Evolutionary conservation across 2,329 filamentous ascomycete species (phyloP).

Genomic region (Cadophora sp.): DNA sequence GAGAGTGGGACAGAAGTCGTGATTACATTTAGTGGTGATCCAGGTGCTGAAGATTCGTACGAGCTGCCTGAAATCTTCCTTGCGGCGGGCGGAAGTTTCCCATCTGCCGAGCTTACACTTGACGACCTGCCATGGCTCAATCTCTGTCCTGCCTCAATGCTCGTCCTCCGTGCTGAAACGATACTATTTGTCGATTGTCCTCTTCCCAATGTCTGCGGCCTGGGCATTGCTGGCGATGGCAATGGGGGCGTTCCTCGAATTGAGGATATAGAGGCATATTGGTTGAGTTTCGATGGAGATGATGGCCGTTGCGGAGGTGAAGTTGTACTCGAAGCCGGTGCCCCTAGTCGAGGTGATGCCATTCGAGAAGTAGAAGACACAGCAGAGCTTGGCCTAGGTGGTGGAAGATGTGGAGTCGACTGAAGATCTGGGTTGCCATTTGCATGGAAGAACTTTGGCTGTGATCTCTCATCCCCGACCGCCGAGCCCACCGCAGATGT

Average conservation of each 20-base stretch:
- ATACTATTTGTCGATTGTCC: slow-evolving; percentile 38
- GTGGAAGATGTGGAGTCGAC: slow-evolving; percentile 46
- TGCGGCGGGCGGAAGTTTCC: slow-evolving; percentile 23
- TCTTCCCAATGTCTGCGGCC: slow-evolving; percentile 32
- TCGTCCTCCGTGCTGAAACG: slow-evolving; percentile 31
- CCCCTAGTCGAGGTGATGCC: slow-evolving; percentile 49
- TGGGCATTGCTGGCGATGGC: slow-evolving; percentile 35
- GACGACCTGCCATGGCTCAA: slow-evolving; percentile 38
- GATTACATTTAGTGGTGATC: slow-evolving; percentile 32
- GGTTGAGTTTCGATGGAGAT: slow-evolving; percentile 57
- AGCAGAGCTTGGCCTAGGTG: slow-evolving; percentile 53
- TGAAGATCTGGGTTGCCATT: slow-evolving; percentile 65
- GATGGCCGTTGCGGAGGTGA: slow-evolving; percentile 51
- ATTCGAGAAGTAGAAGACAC: slow-evolving; percentile 55
- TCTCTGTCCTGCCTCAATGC: slow-evolving; percentile 32
- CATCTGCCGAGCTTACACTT: slow-evolving; percentile 39
- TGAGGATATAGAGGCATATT: slow-evolving; percentile 37
- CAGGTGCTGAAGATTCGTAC: slow-evolving; percentile 29
- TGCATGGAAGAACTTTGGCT: slow-evolving; percentile 77
- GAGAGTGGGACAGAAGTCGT: slow-evolving; percentile 33
- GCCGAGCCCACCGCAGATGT: slow-evolving; percentile 41
- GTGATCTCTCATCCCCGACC: slow-evolving; percentile 39
- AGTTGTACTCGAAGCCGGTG: slow-evolving; percentile 38
- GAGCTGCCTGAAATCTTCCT: slow-evolving; percentile 37
- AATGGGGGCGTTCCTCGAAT: slow-evolving; percentile 33